Base-by-base conservation (phyloP, 805 yeast genomes). In the Monosporozyma servazzii region DNA sequence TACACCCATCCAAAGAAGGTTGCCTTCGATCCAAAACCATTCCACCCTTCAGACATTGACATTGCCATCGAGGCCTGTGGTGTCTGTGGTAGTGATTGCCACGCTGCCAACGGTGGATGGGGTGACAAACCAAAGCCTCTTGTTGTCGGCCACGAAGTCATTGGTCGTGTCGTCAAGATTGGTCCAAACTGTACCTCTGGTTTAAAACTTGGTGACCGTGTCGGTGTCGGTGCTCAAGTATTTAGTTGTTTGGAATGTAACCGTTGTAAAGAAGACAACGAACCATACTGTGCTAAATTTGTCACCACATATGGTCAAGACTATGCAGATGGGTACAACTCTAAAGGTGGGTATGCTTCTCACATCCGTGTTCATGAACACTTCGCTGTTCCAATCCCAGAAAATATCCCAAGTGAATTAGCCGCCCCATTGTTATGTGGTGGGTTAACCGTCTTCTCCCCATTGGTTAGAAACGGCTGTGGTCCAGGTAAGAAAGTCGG, bases 391-490 rank as follows among this genome's bases (percentile, higher is more conserved):
- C 79, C 79, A 47, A 76, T 85, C 53, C 90, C 90, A 37, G 78
- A 77, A 13, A 67, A 60, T 18, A 61, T 81, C 42, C 72, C 76
- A 42, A 71, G 79, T 40, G 78, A 74, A 36, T 70, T 73, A 39
- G 88, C 81, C 27, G 89, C 89, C 3, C 90, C 91, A 49, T 71
- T 86, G 69, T 68, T 84, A 70, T 85, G 93, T 72, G 91, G 88
- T 51, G 91, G 91, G 48, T 70, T 82, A 63, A 85, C 91, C 15
- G 82, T 81, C 15, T 84, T 71, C 70, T 77, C 86, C 13, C 90
- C 91, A 52, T 67, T 86, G 58, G 71, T 77, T 52, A 73, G 82
- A 65, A 71, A 72, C 51, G 75, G 74, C 40, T 73, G 71, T 58
- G 78, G 75, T 53, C 73, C 75, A 48, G 80, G 80, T 50, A 71